Evolutionary conservation across 805 yeast species (phyloP).

Genomic region (Groenewaldozyma salmanticensis): DNA sequence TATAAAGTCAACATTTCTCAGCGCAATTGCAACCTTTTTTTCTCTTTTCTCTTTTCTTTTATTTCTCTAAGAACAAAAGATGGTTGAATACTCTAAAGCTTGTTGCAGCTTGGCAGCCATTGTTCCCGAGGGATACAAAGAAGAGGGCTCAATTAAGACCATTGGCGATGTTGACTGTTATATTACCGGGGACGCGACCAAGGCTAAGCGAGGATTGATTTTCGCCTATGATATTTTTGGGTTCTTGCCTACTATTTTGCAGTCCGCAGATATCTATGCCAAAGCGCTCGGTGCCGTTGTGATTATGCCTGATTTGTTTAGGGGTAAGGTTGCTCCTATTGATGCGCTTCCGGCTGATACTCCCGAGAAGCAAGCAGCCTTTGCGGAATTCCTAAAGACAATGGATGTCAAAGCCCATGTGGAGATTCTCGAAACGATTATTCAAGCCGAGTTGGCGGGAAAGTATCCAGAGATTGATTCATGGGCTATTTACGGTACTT

Average conservation of each 20-base stretch:
- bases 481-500: not conserved
- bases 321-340: not conserved
- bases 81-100: too few species aligned
- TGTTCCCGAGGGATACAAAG: too few species aligned
- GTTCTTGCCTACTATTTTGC: not conserved
- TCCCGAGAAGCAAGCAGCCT: not conserved
- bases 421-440: not conserved
- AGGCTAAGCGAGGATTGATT: too few species aligned
- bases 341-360: not conserved
- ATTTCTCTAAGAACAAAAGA: too few species aligned
- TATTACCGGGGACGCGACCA: too few species aligned
- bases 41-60: too few species aligned
- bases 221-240: not conserved
- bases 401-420: not conserved
- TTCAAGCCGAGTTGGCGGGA: too few species aligned
- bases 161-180: too few species aligned
- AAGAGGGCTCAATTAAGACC: too few species aligned
- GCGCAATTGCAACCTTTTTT: too few species aligned
- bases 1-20: too few species aligned
- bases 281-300: not conserved
- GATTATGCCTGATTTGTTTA: not conserved
- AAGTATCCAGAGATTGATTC: not conserved
- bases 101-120: too few species aligned
- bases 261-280: not conserved
- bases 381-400: not conserved